Evolutionary conservation across 176 grass and related monocot genomes (phyloP), one percentile per base, ranked within the genome.

Genomic region (Elymus sibiricus): DNA sequence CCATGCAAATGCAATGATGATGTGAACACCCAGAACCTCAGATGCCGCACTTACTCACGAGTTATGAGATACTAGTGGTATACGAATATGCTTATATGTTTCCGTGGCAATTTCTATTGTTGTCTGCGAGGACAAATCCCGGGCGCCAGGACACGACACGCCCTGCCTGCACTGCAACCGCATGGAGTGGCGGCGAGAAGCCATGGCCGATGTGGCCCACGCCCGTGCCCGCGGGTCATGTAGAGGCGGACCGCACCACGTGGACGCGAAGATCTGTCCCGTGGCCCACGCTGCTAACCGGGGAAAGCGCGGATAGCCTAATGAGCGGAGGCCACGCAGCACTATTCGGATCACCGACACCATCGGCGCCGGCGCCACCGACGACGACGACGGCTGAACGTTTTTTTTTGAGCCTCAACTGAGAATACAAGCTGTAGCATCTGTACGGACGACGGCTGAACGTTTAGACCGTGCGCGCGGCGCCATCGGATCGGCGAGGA

Each of bases 221-320:
- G 70, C 76, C 64, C 11, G 27, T 27, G 85, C 67, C 65, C 75
- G 17, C 64, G 11, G n/a, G 46, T 13, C 40, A 39, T 26, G 79
- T 1, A 27, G 34, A 26, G 70, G 43, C 71, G 60, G 79, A 12
- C 86, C 72, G 73, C 47, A 53, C 81, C 87, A 88, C 66, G 62
- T 84, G 87, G 75, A 5, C 80, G 64, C 75, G 65, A 74, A 65
- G 71, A 42, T 77, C n/a, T 79, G 65, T 60, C 70, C 53, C 0
- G 19, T 35, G 62, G 42, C 39, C 79, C 63, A 17, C 72, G 43
- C 4, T 17, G 3, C 72, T 22, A 58, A 22, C 55, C 70, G 25
- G 71, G 14, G 29, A 46, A 65, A 21, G 39, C 12, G 11, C 11
- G 8, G 40, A 0, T 1, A 44, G 26, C 24, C 60, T 27, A 8